phyloP scores from a whole-genome alignment of 805 yeast species.

The Pichia exigua region DNA sequence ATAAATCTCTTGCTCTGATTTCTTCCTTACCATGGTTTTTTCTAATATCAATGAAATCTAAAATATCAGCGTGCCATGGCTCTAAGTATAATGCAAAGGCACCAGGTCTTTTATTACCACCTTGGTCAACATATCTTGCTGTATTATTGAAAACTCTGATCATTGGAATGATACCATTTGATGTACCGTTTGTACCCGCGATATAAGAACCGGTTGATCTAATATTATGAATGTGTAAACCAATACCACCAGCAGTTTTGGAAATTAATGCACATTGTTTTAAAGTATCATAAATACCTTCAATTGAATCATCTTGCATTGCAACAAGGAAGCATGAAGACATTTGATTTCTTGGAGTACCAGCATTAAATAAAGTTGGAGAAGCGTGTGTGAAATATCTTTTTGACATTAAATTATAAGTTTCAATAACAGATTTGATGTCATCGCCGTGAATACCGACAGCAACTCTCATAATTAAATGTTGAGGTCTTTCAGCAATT shows the following conservation, averaged over 20 bases:
- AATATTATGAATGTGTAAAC: slow-evolving; percentile 53
- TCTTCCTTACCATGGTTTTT: slow-evolving; percentile 61
- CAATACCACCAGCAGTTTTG: slow-evolving; percentile 58
- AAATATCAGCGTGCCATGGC: slow-evolving; percentile 58
- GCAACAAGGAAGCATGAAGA: slow-evolving; percentile 58
- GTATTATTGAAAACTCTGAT: slow-evolving; percentile 55
- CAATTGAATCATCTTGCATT: slow-evolving; percentile 57
- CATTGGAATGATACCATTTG: slow-evolving; percentile 58
- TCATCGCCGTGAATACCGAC: slow-evolving; percentile 53
- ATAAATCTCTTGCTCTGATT: slow-evolving; percentile 54
- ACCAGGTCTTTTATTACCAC: slow-evolving; percentile 61
- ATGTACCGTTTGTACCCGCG: slow-evolving; percentile 57
- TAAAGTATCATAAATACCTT: slow-evolving; percentile 54
- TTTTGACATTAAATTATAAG: slow-evolving; percentile 53
- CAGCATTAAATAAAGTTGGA: slow-evolving; percentile 55
- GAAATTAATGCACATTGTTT: slow-evolving; percentile 56
- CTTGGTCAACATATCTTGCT: slow-evolving; percentile 58
- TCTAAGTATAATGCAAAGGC: slow-evolving; percentile 54
- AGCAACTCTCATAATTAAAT: slow-evolving; percentile 54
- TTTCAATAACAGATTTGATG: slow-evolving; percentile 43
- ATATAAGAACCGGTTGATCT: slow-evolving; percentile 53
- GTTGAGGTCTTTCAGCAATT: slow-evolving; percentile 57
- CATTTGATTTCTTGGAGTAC: slow-evolving; percentile 54
- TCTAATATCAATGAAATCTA: slow-evolving; percentile 51
- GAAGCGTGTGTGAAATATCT: slow-evolving; percentile 55